phyloP scores from a whole-genome alignment of 345 rosid genomes.

The Noccaea bulbosa region DNA sequence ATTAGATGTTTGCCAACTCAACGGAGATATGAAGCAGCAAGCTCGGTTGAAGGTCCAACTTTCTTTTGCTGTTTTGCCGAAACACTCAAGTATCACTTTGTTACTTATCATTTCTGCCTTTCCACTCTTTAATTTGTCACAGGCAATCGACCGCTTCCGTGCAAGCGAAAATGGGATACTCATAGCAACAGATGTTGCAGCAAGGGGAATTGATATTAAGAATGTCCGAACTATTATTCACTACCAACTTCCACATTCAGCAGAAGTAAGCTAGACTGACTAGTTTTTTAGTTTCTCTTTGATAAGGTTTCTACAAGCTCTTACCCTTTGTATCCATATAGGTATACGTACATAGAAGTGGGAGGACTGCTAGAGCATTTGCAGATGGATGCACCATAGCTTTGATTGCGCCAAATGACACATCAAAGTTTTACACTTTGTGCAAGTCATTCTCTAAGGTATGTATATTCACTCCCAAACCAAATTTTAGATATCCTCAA shows the following conservation, averaged over 20 bases:
- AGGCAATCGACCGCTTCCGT: slow-evolving; percentile 93
- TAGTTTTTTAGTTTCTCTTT: slow-evolving; percentile 22
- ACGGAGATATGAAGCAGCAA: slow-evolving; percentile 95
- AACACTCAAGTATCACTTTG: background rate
- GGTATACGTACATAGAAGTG: slow-evolving; percentile 99
- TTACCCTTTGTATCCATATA: slow-evolving; percentile 37
- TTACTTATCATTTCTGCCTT: slow-evolving; percentile 27
- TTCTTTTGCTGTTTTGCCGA: slow-evolving; percentile 21
- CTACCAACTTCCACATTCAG: slow-evolving; percentile 98
- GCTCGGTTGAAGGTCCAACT: slow-evolving; percentile 83
- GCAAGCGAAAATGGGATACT: slow-evolving; percentile 79
- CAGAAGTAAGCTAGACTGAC: slow-evolving; percentile 60
- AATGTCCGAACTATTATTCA: slow-evolving; percentile 92
- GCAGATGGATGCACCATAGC: slow-evolving; percentile 97
- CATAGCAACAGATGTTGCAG: slow-evolving; percentile 96
- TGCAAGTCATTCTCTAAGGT: slow-evolving; percentile 96
- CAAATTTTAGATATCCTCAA: slow-evolving; percentile 15
- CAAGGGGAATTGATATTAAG: slow-evolving; percentile 96
- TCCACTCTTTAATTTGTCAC: slow-evolving; percentile 34
- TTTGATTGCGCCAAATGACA: slow-evolving; percentile 72
- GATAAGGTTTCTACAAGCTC: slow-evolving; percentile 17
- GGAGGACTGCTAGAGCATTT: slow-evolving; percentile 95
- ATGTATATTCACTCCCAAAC: slow-evolving; percentile 21
- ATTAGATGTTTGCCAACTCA: slow-evolving; percentile 69
- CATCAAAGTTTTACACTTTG: slow-evolving; percentile 79